Evolutionary conservation across 495 filamentous ascomycete genomes (phyloP).

Genomic region (Wilcoxina mikolae): DNA sequence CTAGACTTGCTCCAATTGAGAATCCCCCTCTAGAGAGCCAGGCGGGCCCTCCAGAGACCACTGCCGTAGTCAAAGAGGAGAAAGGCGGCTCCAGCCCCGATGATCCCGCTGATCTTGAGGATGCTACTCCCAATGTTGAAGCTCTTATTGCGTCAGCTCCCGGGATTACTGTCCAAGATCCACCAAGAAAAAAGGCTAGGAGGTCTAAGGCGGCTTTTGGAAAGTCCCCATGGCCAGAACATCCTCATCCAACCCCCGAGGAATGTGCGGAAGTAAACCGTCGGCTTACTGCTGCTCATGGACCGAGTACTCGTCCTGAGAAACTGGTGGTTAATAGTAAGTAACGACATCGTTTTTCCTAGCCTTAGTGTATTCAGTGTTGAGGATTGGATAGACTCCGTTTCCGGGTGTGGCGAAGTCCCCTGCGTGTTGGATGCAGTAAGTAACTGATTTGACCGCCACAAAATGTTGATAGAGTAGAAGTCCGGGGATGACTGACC

Average conservation of each 20-base stretch:
- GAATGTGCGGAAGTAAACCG: slow-evolving; percentile 62
- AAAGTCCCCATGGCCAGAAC: slow-evolving; percentile 51
- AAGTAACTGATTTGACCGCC: slow-evolving; percentile 7
- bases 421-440: slow-evolving; percentile 83
- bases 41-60: too few relatives aligned
- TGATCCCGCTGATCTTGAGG: too few relatives aligned
- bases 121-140: too few relatives aligned
- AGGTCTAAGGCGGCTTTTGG: not conserved
- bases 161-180: too few relatives aligned
- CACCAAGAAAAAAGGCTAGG: not conserved
- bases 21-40: too few relatives aligned
- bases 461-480: too few relatives aligned
- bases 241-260: slow-evolving; percentile 48
- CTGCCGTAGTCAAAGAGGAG: too few relatives aligned
- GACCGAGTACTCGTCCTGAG: slow-evolving; percentile 47
- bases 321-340: slow-evolving; percentile 40
- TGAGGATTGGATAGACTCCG: too few relatives aligned
- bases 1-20: too few relatives aligned
- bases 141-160: too few relatives aligned
- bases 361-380: slow-evolving; percentile 45
- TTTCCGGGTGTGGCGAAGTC: slow-evolving; percentile 86
- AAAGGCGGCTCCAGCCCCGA: too few relatives aligned
- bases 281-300: slow-evolving; percentile 53
- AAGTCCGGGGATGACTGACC: not conserved
- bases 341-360: not conserved